Evolutionary conservation across 768 basidiomycete genomes (phyloP), one percentile per base, ranked within the genome.

Genomic region (Tylopilus subfusipes): DNA sequence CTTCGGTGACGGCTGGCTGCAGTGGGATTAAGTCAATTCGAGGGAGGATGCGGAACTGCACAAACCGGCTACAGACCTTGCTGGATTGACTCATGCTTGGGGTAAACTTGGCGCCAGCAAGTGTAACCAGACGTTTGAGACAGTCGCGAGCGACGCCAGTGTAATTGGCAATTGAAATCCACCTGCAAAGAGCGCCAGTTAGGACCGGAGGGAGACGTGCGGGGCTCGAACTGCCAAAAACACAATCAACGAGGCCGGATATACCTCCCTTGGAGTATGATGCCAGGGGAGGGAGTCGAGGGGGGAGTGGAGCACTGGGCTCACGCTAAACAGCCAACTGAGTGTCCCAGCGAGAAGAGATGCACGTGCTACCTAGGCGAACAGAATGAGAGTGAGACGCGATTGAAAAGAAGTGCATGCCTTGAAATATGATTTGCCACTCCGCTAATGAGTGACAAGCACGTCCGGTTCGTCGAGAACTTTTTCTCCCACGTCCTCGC

Each of bases 91-190:
- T 81, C 86, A 98, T 88, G 45, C 82, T 89, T 0, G 93, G 83
- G 2, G 91, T 92, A 63, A 93, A 95, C 25, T 71, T 77, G 1
- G 82, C 93, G 2, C 93, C 94, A 78, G 90, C 83, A 5, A 81
- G 71, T 6, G 72, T 72, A 47, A 98, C 89, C 16, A 98, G 74
- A 57, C 83, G 85, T 73, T 93, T 93, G 48, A 98, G 77, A 64
- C 95, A 95, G 49, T 96, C 93, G 3, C 93, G 79, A 6, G 89
- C 80, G 34, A 86, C 83, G 3, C 94, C 93, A 0, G 90, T 88
- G 66, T 94, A 96, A 65, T 95, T 95, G 0, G 93, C 93, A 2
- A 96, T 77, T 0, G 93, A 90, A 52, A 96, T 84, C 59, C 82
- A n/a, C 77, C 89, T 93, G 56, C 2, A 47, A 48, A 24, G 13